phyloP scores from a whole-genome alignment of 371 early-diverging fungal species.

The Mucor piriformis region DNA sequence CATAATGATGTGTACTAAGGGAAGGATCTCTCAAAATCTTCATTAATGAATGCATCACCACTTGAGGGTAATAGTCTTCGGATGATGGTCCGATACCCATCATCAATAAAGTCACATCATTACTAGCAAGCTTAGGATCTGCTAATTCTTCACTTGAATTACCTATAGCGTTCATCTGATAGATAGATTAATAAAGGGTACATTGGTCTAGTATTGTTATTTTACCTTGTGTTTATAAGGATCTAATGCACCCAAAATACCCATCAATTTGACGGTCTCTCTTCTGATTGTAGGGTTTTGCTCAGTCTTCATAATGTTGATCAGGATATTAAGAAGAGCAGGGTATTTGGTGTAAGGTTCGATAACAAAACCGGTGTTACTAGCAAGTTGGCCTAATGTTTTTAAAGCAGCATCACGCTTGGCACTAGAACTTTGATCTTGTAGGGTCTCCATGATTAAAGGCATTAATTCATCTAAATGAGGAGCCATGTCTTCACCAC shows the following conservation, averaged over 20 bases:
- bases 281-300: constrained; percentile 69
- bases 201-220: not conserved
- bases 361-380: constrained; percentile 89
- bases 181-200: not conserved
- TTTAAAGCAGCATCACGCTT: constrained; percentile 90
- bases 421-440: constrained; percentile 84
- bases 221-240: constrained; percentile 88
- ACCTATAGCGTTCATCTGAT: constrained; percentile 55
- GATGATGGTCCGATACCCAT: constrained; percentile 76
- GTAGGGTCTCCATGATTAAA: constrained; percentile 87
- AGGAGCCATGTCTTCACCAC: constrained; percentile 83
- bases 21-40: constrained; percentile 87
- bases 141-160: constrained; percentile 60
- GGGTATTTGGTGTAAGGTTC: constrained; percentile 93
- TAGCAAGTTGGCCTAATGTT: constrained; percentile 83
- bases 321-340: constrained; percentile 76
- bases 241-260: constrained; percentile 95
- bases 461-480: constrained; percentile 85
- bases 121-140: constrained; percentile 61
- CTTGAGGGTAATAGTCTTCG: constrained; percentile 86
- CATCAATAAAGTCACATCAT: constrained; percentile 69
- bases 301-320: constrained; percentile 86
- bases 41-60: constrained; percentile 90
- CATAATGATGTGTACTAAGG: constrained; percentile 80
- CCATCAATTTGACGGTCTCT: constrained; percentile 89